phyloP scores from a whole-genome alignment of 139 green algal species.

The Coccomyxa sp. region DNA sequence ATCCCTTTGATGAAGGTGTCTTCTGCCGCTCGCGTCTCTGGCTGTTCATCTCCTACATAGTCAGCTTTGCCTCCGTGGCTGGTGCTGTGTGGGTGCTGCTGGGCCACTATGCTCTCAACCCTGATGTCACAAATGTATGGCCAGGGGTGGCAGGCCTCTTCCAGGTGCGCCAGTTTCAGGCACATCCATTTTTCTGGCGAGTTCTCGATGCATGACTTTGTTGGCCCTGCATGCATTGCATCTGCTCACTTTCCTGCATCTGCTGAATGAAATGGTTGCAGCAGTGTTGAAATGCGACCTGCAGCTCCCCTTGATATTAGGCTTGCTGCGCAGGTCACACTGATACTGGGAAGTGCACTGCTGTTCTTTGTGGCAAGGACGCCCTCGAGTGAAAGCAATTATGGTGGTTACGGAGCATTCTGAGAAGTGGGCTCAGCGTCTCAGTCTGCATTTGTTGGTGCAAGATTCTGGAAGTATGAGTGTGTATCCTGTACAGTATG shows the following conservation, averaged over 20 bases:
- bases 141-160: conserved; percentile 19
- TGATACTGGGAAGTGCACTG: conserved; percentile 65
- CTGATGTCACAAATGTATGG: conserved; percentile 6
- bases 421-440: background rate
- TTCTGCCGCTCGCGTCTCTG: conserved; percentile 68
- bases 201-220: background rate
- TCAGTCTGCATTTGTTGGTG: too few species aligned
- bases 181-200: background rate
- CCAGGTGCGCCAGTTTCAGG: background rate
- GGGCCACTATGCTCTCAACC: conserved; percentile 43
- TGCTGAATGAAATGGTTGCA: background rate
- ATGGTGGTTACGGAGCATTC: background rate
- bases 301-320: background rate
- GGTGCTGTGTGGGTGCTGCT: conserved; percentile 73
- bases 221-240: background rate
- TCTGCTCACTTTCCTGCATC: background rate
- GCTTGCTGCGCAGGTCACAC: conserved; percentile 25
- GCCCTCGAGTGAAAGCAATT: conserved; percentile 10
- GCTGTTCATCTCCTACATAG: conserved; percentile 85
- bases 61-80: conserved; percentile 50
- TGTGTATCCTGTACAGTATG: too few species aligned
- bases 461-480: too few species aligned
- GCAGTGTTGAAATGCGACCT: background rate
- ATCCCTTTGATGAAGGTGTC: conserved; percentile 26
- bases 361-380: conserved; percentile 73